Evolutionary conservation across 306 rosid species (phyloP), one percentile per base, ranked within the genome.

Genomic region (Cicer pinnatifidum): DNA sequence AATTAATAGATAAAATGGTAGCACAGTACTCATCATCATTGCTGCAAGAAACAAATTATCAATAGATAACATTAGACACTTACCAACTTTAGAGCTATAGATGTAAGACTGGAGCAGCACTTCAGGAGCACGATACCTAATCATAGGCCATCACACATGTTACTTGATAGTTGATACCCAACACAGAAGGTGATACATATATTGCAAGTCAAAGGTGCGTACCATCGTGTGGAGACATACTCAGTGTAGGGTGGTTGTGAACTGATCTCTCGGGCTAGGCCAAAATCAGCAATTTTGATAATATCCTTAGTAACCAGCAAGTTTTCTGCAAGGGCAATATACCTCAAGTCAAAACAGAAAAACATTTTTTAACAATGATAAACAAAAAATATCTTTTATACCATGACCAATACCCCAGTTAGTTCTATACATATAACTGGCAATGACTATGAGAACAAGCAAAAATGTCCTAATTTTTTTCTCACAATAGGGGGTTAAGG

Each of bases 91-190:
- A 61, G 93, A 82, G 72, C 85, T 78, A 82, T 95, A 95, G 13
- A 95, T 67, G 81, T 82, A 87, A 12, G 97, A 89, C 81, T 95
- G 99, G 71, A 95, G 99, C 83, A 95, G 85, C 80, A 95, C 97
- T 82, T 95, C 99, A 64, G 99, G 99, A 12, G 99, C 99, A 69
- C 99, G 96, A 75, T 95, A 95, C 99, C 99, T 95, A 57, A n/a
- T 77, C 67, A 80, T 35, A 61, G 4, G 67, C 56, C 65, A 70
- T 33, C 67, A 65, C 51, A 58, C n/a, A 8, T 28, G 50, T 76
- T 38, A 63, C n/a, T 7, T 45, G 59, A 73, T 40, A 76, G 12
- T 20, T 13, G 58, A 41, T n/a, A 51, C 60, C 39, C n/a, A 12
- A 68, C 13, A 50, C 17, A 57, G 60, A 57, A 70, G 8, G 71